phyloP scores from a whole-genome alignment of 768 basidiomycete species.

The Gelatoporia subvermispora region DNA sequence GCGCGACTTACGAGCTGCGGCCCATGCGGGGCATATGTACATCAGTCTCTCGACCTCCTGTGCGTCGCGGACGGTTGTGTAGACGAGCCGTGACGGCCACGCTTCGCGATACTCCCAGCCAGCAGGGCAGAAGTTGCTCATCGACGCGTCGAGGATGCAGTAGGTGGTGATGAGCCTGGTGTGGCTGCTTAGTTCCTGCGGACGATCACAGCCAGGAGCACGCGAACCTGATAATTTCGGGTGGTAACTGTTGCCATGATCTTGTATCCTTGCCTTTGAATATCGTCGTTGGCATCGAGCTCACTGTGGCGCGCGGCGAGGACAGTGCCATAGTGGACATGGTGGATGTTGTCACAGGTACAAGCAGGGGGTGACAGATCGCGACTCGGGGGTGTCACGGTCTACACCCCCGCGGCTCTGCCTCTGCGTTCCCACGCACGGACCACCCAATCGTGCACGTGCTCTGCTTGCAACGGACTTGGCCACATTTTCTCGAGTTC shows the following conservation, averaged over 20 bases:
- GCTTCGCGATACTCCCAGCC: slow-evolving; percentile 44
- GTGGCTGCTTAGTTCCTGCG: too few species aligned
- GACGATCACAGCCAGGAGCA: background rate
- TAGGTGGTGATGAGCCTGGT: slow-evolving; percentile 54
- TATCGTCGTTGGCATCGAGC: background rate
- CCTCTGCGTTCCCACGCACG: slow-evolving; percentile 20
- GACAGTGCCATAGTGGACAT: slow-evolving; percentile 17
- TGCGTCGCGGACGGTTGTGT: slow-evolving; percentile 57
- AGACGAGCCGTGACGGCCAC: slow-evolving; percentile 63
- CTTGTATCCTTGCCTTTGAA: slow-evolving; percentile 57
- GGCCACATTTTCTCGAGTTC: too few species aligned
- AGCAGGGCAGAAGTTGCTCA: slow-evolving; percentile 40
- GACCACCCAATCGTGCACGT: slow-evolving; percentile 8
- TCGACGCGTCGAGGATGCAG: slow-evolving; percentile 47
- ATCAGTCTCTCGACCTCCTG: slow-evolving; percentile 57
- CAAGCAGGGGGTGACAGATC: slow-evolving; percentile 25
- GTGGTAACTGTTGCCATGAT: slow-evolving; percentile 59
- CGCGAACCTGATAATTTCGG: slow-evolving; percentile 56
- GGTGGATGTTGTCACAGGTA: slow-evolving; percentile 19
- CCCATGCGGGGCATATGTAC: slow-evolving; percentile 59
- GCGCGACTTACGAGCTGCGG: slow-evolving; percentile 47
- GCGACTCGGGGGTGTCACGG: slow-evolving; percentile 22
- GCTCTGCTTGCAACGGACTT: too few species aligned
- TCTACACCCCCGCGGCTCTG: slow-evolving; percentile 10
- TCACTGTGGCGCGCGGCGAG: slow-evolving; percentile 14